Evolutionary conservation across 2,329 filamentous ascomycete species (phyloP).

Genomic region (Diaporthe sp.): DNA sequence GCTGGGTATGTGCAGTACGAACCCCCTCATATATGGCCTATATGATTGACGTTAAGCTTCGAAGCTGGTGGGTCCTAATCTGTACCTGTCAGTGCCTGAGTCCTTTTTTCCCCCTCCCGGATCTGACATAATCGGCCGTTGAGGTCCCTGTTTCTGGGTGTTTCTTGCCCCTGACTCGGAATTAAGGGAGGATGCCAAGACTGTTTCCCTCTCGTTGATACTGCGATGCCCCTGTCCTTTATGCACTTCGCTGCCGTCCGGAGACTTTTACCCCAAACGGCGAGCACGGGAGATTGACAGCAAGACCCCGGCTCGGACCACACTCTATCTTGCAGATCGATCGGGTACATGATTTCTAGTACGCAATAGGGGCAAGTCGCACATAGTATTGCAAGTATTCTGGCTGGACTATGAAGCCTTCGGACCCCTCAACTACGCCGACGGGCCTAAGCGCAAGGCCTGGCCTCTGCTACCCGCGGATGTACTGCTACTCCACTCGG

Average conservation of each 20-base stretch:
- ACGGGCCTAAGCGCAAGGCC: neutral
- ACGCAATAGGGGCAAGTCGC: conserved; percentile 1
- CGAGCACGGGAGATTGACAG: conserved; percentile 30
- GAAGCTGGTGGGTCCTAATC: conserved; percentile 10
- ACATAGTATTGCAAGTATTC: neutral
- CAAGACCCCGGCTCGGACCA: conserved; percentile 12
- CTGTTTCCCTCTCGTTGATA: conserved; percentile 22
- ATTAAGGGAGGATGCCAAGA: conserved; percentile 29
- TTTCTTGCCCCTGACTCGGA: conserved; percentile 24
- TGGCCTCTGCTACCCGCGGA: neutral
- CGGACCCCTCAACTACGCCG: conserved; percentile 3
- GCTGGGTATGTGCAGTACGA: neutral
- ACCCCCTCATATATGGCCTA: conserved; percentile 23
- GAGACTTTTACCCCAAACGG: conserved; percentile 33
- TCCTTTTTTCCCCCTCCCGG: neutral
- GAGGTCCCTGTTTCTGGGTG: neutral
- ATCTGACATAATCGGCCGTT: conserved; percentile 20
- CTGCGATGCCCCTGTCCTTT: conserved; percentile 22
- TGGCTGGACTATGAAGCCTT: conserved; percentile 1
- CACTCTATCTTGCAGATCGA: conserved; percentile 34
- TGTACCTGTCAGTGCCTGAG: neutral
- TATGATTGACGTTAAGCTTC: conserved; percentile 22
- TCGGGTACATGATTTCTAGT: conserved; percentile 19
- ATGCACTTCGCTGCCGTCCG: conserved; percentile 15
- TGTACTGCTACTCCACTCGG: conserved; percentile 16